Percentiles rank a stretch among this genome's conserved stretches.
phyloP scores from a whole-genome alignment of 1,284 basidiomycete species.

The Cutaneotrichosporon mucoides region DNA sequence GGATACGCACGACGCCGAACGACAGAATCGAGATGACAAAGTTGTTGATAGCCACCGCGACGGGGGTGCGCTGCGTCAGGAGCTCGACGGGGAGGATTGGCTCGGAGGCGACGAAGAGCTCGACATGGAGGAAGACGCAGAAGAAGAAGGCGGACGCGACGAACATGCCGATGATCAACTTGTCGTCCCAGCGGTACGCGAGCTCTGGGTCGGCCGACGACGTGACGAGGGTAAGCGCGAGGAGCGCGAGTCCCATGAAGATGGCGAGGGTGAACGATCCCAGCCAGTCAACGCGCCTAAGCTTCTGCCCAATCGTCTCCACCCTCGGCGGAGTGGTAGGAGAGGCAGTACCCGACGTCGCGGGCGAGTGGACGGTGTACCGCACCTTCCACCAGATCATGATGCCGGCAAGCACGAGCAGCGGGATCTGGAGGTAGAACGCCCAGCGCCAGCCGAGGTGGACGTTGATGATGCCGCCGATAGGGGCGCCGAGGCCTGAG shows the following conservation, averaged over 20 bases:
- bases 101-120: constrained; percentile 66
- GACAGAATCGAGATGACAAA: constrained; percentile 60
- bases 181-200: constrained; percentile 59
- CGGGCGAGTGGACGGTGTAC: constrained; percentile 30
- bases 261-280: constrained; percentile 73
- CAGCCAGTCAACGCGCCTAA: constrained; percentile 73
- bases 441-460: constrained; percentile 64
- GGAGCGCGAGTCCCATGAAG: constrained; percentile 66
- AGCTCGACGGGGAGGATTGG: constrained; percentile 81
- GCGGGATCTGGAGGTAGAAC: constrained; percentile 67
- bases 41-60: constrained; percentile 74
- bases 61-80: constrained; percentile 61
- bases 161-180: constrained; percentile 64
- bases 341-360: no score
- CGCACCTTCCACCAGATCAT: constrained; percentile 69
- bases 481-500: constrained; percentile 70
- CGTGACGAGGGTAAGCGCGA: constrained; percentile 71
- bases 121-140: constrained; percentile 64
- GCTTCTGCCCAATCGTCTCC: constrained; percentile 60
- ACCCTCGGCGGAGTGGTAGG: constrained; percentile 45
- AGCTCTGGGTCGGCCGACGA: constrained; percentile 37
- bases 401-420: constrained; percentile 64
- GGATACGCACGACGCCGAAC: constrained; percentile 68
- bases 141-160: constrained; percentile 56
- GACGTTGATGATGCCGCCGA: constrained; percentile 83